phyloP scores from a whole-genome alignment of 306 rosid genomes.

The Myrica gale region DNA sequence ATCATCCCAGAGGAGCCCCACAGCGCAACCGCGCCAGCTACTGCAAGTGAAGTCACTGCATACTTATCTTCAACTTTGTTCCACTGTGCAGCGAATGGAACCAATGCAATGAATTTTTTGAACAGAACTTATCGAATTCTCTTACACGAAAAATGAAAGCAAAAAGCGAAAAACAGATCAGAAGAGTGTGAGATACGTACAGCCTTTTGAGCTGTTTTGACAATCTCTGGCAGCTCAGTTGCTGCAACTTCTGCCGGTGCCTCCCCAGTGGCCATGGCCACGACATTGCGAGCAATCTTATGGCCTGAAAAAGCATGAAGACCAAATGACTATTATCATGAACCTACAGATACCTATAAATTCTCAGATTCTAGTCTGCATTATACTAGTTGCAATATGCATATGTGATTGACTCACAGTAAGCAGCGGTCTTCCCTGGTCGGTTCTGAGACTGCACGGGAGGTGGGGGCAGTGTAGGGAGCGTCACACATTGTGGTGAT shows the following conservation, averaged over 20 bases:
- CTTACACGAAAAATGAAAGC: not conserved
- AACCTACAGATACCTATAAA: not conserved
- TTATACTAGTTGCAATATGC: too few relatives aligned
- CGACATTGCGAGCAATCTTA: slow-evolving; percentile 70
- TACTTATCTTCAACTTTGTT: slow-evolving; percentile 91
- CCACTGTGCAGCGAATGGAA: slow-evolving; percentile 57
- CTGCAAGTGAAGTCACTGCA: slow-evolving; percentile 69
- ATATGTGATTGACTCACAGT: slow-evolving; percentile 50
- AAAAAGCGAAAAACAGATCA: not conserved
- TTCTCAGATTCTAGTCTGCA: not conserved
- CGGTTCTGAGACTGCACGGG: slow-evolving; percentile 51
- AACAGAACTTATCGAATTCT: slow-evolving; percentile 6
- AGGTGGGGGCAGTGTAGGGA: slow-evolving; percentile 65
- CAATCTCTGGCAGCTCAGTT: slow-evolving; percentile 64
- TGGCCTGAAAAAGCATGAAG: slow-evolving; percentile 46
- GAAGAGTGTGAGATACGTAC: slow-evolving; percentile 36
- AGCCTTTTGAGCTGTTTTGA: slow-evolving; percentile 61
- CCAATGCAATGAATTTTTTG: slow-evolving; percentile 6
- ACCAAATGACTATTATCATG: not conserved
- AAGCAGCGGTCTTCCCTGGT: slow-evolving; percentile 57
- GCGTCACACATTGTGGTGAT: slow-evolving; percentile 70
- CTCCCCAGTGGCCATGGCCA: slow-evolving; percentile 91
- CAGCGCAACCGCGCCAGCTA: slow-evolving; percentile 57
- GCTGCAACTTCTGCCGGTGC: slow-evolving; percentile 70
- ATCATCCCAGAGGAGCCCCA: slow-evolving; percentile 74